Conservation (phyloP, 1,284 basidiomycete species). For the Erythrobasidium hasegawianum region DNA sequence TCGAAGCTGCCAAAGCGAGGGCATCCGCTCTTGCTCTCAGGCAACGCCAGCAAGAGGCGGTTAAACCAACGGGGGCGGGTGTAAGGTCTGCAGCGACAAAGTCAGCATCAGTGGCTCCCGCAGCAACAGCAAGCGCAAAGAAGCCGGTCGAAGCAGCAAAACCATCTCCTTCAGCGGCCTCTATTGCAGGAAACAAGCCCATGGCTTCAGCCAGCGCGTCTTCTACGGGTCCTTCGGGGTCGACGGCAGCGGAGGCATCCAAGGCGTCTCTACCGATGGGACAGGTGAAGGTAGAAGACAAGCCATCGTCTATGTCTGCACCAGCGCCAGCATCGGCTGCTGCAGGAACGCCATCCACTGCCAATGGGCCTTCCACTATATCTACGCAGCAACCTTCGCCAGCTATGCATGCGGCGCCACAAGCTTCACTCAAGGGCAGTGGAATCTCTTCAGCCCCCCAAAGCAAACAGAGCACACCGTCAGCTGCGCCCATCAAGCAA, state of each 20-base stretch:
- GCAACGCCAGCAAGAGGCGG: not conserved
- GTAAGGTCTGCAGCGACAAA: not conserved
- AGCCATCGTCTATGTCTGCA: not conserved
- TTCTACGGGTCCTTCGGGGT: not conserved
- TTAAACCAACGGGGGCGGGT: no score
- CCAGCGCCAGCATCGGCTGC: not conserved
- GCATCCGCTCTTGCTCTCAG: not conserved
- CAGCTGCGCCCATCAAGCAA: not conserved
- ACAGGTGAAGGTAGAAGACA: no score
- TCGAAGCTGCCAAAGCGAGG: not conserved
- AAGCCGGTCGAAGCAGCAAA: no score
- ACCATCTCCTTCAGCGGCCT: no score
- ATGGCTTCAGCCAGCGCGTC: not conserved
- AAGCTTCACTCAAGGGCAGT: not conserved
- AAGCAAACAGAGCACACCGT: not conserved
- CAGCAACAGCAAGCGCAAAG: not conserved
- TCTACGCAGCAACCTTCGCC: not conserved
- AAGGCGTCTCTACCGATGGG: not conserved
- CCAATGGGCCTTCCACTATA: not conserved
- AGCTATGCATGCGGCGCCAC: not conserved
- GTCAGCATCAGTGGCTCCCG: not conserved
- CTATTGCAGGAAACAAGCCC: no score
- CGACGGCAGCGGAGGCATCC: not conserved
- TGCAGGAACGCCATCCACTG: no score
- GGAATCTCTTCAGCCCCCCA: not conserved